Evolutionary conservation across 2,329 filamentous ascomycete species (phyloP), one percentile per base, ranked within the genome.

Genomic region (Penicillium italicum): DNA sequence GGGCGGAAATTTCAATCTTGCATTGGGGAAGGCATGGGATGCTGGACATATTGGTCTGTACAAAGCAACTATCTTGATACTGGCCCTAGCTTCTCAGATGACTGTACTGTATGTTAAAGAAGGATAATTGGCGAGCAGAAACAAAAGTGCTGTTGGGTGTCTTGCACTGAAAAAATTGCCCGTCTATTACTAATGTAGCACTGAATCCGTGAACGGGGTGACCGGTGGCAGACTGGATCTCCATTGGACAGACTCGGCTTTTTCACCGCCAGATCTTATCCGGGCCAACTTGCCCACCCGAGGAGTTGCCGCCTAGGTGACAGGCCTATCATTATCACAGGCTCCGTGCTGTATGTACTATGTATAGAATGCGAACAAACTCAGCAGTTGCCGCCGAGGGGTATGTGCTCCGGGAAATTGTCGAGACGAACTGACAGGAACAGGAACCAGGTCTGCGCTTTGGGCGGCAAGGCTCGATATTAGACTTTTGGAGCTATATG

Each of bases 261-360:
- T 61, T 59, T 60, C 62, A 64, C 62, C 62, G 62, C 62, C 55
- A 64, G 54, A 62, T 45, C 34, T 55, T 45, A 51, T 55, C 53
- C 47, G 33, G 40, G 53, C 16, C 20, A 51, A 45, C 14, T 55
- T 45, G 14, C 20, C 41, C 41, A 51, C 48, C 33, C 40, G 44
- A 37, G 30, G 31, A 42, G 10, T 38, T 56, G 55, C 58, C 58
- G 57, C 50, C 42, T 41, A 51, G 47, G 28, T 53, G 53, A 51
- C 45, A 54, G 61, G 26, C 60, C 60, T 62, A 63, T 62, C 55
- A 62, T 36, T 48, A 22, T 16, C 37, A n/a, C 37, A 37, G 48
- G 31, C 24, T 37, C 20, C 2, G 18, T 50, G 31, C 10, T 28
- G 2, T 24, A n/a, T n/a, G 14, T 50, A n/a, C 54, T 59, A 60